A percentile compares a stretch with the other conserved stretches of the same genome.
Evolutionary conservation across 2,329 filamentous ascomycete genomes (phyloP).

Genomic region (Talaromyces amestolkiae): DNA sequence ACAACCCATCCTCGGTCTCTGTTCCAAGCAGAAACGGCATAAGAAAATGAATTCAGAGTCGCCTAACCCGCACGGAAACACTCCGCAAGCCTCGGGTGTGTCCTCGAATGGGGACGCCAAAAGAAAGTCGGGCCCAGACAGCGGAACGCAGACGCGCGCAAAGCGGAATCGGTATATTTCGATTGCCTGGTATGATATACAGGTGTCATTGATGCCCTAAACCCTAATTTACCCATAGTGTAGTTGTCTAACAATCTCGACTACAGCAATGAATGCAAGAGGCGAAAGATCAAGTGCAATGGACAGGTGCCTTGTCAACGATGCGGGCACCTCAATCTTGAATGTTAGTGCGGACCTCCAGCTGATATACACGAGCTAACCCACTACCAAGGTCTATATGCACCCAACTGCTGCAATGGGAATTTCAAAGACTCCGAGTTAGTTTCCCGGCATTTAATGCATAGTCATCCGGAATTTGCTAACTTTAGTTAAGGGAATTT

Average conservation of each 20-base stretch:
- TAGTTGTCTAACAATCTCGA: background rate
- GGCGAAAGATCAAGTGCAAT: slow-evolving; percentile 68
- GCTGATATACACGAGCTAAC: slow-evolving; percentile 3
- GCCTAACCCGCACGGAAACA: slow-evolving; percentile 29
- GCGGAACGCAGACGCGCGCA: slow-evolving; percentile 53
- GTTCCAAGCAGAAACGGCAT: background rate
- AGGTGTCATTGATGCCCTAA: background rate
- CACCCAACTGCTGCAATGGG: slow-evolving; percentile 66
- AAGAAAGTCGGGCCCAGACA: slow-evolving; percentile 43
- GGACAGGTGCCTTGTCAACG: slow-evolving; percentile 64
- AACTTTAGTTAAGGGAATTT: slow-evolving; percentile 62
- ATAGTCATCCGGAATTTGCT: background rate
- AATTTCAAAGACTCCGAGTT: slow-evolving; percentile 86
- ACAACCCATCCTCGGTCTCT: background rate
- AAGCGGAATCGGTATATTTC: slow-evolving; percentile 68
- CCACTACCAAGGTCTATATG: slow-evolving; percentile 52
- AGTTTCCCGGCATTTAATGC: slow-evolving; percentile 22
- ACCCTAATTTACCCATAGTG: background rate
- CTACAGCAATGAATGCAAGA: slow-evolving; percentile 61
- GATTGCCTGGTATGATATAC: slow-evolving; percentile 57
- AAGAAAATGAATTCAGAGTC: slow-evolving; percentile 36
- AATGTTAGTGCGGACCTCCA: slow-evolving; percentile 43
- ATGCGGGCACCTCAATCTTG: slow-evolving; percentile 62
- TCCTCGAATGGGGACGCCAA: slow-evolving; percentile 33
- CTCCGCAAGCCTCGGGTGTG: slow-evolving; percentile 26